Percentiles rank a stretch among this genome's conserved stretches.
Evolutionary conservation across 2,329 filamentous ascomycete species (phyloP).

Genomic region (Talaromyces sp.): DNA sequence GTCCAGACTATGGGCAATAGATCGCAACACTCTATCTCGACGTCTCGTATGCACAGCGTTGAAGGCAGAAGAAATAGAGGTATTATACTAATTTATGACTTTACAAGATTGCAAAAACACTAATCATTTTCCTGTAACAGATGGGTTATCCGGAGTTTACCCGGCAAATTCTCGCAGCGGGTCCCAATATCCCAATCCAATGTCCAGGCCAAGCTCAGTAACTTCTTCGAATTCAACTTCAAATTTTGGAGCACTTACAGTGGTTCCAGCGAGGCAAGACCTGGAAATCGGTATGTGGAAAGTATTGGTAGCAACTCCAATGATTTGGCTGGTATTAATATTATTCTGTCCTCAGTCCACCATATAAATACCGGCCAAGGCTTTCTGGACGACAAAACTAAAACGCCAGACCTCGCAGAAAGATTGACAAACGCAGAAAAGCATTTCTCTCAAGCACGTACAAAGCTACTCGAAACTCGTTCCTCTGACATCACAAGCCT

Average conservation of each 20-base stretch:
- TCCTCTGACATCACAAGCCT: not conserved
- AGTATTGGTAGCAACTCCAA: not conserved
- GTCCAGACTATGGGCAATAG: not conserved
- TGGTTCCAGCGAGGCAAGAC: not conserved
- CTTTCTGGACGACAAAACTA: not conserved
- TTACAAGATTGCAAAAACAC: too few species aligned
- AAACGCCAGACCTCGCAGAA: not conserved
- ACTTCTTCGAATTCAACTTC: not conserved
- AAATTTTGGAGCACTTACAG: not conserved
- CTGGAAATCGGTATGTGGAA: not conserved
- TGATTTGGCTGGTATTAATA: not conserved
- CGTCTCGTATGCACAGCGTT: not conserved
- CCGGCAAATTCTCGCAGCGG: not conserved
- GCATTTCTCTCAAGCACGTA: not conserved
- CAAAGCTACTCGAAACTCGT: not conserved
- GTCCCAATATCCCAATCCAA: not conserved
- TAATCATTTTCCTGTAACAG: not conserved
- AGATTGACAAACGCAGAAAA: not conserved
- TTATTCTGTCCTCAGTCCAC: not conserved
- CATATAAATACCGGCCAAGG: not conserved
- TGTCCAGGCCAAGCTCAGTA: not conserved
- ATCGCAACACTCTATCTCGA: not conserved
- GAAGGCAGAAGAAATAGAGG: not conserved
- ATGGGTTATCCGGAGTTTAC: not conserved
- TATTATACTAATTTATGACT: not conserved